These are phyloP conservation scores for Sorghum bicolor DNA, from an alignment of 176 grass and related monocot species.

Conservation along the genomic window DNA sequence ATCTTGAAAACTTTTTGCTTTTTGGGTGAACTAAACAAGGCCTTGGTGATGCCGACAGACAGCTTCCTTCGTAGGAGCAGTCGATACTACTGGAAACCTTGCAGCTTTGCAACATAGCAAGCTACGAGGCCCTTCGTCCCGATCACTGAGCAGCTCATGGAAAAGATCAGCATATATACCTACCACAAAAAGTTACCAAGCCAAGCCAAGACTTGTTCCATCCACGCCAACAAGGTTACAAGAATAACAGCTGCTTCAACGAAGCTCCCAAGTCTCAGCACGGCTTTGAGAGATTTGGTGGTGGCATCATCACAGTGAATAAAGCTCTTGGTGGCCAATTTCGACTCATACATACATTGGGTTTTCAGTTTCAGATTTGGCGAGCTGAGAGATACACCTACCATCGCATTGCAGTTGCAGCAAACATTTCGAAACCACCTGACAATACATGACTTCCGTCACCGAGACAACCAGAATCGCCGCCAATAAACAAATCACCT, in stretches of 20 bases:
- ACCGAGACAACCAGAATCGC: background rate
- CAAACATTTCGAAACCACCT: background rate
- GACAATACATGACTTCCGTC: background rate
- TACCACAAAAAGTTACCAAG: background rate
- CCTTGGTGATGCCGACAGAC: background rate
- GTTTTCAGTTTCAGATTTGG: background rate
- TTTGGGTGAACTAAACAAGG: too few species aligned
- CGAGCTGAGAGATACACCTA: background rate
- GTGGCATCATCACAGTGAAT: too few species aligned
- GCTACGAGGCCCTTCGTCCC: background rate
- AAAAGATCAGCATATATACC: background rate
- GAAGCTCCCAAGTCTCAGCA: background rate
- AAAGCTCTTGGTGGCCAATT: too few species aligned
- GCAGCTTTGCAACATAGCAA: background rate
- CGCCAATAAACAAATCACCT: conserved; percentile 39
- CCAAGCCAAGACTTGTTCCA: background rate
- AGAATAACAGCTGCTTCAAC: background rate
- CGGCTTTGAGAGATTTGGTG: too few species aligned
- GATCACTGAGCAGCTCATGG: background rate
- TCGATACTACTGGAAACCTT: background rate
- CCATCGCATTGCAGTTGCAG: background rate
- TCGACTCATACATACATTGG: too few species aligned
- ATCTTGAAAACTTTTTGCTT: too few species aligned
- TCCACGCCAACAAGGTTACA: background rate
- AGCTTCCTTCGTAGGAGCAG: background rate